Percentiles rank a stretch among this genome's conserved stretches.
phyloP scores from a whole-genome alignment of 176 grass and related monocot species.

The Microstegium vimineum region DNA sequence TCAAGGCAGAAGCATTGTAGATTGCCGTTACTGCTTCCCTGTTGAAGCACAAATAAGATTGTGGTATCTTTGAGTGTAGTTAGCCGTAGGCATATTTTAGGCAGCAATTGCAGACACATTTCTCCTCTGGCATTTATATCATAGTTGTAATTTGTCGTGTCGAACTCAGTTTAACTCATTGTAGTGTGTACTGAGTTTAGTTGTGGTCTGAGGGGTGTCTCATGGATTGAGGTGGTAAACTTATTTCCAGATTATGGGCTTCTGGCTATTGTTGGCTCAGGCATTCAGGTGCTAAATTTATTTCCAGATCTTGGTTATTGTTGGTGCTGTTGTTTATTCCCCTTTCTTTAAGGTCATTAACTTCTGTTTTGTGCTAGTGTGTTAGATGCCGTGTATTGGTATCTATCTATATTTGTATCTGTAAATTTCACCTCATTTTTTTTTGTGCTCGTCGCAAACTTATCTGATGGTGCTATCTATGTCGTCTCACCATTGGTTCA shows the following conservation, averaged over 20 bases:
- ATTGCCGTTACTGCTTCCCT: neutral
- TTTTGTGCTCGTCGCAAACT: no score
- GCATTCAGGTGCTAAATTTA: neutral
- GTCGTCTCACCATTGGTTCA: no score
- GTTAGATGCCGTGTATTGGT: neutral
- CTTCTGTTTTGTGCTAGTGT: neutral
- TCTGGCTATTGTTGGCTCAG: neutral
- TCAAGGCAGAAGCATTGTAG: slow-evolving; percentile 48
- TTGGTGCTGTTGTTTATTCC: neutral
- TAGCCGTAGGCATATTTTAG: slow-evolving; percentile 32
- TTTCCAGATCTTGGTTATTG: neutral
- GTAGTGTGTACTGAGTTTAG: neutral
- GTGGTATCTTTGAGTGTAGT: neutral
- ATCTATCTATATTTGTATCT: neutral
- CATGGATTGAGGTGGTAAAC: neutral
- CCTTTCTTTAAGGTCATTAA: neutral
- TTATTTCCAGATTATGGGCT: neutral
- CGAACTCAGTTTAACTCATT: neutral
- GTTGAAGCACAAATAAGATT: neutral
- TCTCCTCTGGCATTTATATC: neutral
- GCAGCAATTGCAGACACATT: neutral
- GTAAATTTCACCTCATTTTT: no score
- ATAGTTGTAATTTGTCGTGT: neutral
- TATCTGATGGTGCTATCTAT: no score
- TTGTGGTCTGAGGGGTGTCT: neutral